Base-by-base conservation (phyloP, 345 rosid genomes). In the Linum trigynum region DNA sequence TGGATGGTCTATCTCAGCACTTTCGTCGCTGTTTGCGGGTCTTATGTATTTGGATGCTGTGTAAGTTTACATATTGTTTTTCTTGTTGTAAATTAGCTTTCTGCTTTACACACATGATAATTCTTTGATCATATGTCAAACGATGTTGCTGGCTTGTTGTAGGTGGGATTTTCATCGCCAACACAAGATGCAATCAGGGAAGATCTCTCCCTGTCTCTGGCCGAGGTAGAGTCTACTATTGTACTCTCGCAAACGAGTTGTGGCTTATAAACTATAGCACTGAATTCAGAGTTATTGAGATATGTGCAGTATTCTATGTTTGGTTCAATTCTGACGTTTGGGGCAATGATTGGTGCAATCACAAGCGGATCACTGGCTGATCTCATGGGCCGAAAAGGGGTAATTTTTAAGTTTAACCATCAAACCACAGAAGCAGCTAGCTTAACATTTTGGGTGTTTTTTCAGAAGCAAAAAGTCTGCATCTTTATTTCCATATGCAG, bases 161-260 rank as follows among this genome's bases (percentile, higher is more conserved):
- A 89, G 98, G 92, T 79, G 8, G 98, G 97, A 38, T 89, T 82
- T 67, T 92, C 98, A 9, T 92, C 97, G 36, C 97, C 97, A 38
- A 83, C 95, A 64, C 95, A 92, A 77, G 67, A 78, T 57, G 98
- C 95, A 37, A 87, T 92, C 37, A 83, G 79, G 78, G 74, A 76
- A 68, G 98, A 89, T 72, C 76, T 92, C 48, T 72, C 84, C 66
- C 80, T 92, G 3, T 70, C 85, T 57, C 73, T 86, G 41, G 86
- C 86, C 40, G 84, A 87, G 89, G 96, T 84, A 72, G 14, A 43
- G 3, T 43, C 50, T 5, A 43, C 1, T 4, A 5, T 43, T 43
- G 7, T 5, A 45, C 9, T 2, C 14, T 6, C 14, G 14, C 7
- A 45, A 7, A 45, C 51, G 12, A 9, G 12, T 45, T 56, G 32